Base-by-base conservation (phyloP, 2,329 filamentous ascomycete species). In the Beauveria varroae region DNA sequence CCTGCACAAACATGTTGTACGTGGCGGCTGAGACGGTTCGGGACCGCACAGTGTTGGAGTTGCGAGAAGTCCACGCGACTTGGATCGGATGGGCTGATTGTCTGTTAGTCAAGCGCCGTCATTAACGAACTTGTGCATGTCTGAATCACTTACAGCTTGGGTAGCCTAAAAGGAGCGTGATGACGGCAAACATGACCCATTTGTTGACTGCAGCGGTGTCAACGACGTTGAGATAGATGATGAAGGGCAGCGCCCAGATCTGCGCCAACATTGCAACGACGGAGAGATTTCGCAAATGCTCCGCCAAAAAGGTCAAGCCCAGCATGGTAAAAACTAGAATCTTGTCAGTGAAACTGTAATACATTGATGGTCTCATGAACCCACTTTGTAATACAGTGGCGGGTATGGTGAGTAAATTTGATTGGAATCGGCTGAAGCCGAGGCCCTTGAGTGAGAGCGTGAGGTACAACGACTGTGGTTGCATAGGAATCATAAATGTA, bases 1-100 rank as follows among this genome's bases (percentile, higher is more conserved):
- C 69, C 74, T 74, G 70, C 5, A 72, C 69, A 41, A 66, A 71
- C 70, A 75, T 75, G 65, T 86, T 86, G 69, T 86, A 86, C 18
- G 84, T 69, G 1, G 82, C 83, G 1, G 80, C 79, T 0, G 81
- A 80, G 1, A 87, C 80, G 0, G 84, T 82, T 14, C 85, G 72
- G 12, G 82, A 85, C 9, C 82, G 76, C 1, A 86, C 84, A 2
- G 79, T 79, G 50, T 83, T 83, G 0, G 82, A 78, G 65, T 86
- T 87, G 51, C 82, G 77, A 2, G 80, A 82, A 0, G 79, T 82
- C 71, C 83, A 80, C 0, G 80, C 83, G 0, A 85, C 83, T 44
- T 83, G 74, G 22, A 85, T 79, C 0, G 82, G 79, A 66, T 86
- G 80, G 1, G 72, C 67, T 68, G 51, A 5, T 8, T 65, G 61